These are phyloP conservation scores for Ormosia semicastrata DNA, from an alignment of 306 rosid genomes.

Conservation along the genomic window DNA sequence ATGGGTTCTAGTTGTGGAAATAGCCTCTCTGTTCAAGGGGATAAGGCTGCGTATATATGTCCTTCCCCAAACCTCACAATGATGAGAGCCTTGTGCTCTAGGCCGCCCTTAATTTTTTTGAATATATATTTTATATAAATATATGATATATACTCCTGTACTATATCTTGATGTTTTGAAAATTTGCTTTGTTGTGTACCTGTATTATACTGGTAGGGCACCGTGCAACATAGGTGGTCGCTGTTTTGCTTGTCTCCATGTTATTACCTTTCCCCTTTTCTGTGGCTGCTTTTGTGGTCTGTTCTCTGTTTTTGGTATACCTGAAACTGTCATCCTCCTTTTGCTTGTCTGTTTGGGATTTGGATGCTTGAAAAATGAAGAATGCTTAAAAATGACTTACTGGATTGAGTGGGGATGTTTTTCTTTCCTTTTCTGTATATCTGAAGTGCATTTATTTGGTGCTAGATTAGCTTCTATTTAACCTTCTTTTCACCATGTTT, in stretches of 20 bases:
- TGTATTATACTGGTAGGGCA: background rate
- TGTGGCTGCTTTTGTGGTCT: too few relatives aligned
- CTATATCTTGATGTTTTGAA: background rate
- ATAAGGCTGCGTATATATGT: too few relatives aligned
- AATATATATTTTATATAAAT: too few relatives aligned
- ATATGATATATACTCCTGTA: too few relatives aligned
- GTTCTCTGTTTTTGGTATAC: background rate
- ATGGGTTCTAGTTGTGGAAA: too few relatives aligned
- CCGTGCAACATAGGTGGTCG: background rate
- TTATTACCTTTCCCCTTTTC: background rate
- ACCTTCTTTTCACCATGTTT: background rate
- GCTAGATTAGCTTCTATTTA: background rate
- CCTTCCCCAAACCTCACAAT: too few relatives aligned
- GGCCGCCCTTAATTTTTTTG: too few relatives aligned
- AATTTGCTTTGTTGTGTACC: background rate
- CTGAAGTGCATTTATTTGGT: background rate
- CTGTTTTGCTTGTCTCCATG: background rate
- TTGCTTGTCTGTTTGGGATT: background rate
- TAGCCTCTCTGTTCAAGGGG: too few relatives aligned
- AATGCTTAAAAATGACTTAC: background rate
- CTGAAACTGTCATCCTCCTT: background rate
- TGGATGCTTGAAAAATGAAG: background rate
- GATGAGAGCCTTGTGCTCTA: too few relatives aligned
- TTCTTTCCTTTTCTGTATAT: background rate
- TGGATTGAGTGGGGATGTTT: background rate